A percentile compares a stretch with the other conserved stretches of the same genome.
These are phyloP conservation scores for Lantana camara DNA, from an alignment of 257 asterid species.

Conservation along the genomic window DNA sequence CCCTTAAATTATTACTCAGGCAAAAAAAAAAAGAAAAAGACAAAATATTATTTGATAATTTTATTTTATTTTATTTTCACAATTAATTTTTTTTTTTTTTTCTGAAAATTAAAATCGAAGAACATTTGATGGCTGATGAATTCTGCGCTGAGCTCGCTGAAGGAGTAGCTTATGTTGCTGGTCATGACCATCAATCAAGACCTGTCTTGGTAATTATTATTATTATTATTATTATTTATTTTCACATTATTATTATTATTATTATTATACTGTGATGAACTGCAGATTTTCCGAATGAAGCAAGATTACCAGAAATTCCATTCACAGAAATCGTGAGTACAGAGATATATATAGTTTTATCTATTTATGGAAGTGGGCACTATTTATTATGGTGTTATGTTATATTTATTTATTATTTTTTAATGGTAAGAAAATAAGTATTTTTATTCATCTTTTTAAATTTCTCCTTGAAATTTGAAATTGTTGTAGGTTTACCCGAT, in stretches of 20 bases:
- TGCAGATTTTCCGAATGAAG: conserved; percentile 76
- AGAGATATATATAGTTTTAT: conserved; percentile 1
- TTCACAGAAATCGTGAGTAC: conserved; percentile 61
- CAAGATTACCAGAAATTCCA: conserved; percentile 80
- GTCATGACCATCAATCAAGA: conserved; percentile 71
- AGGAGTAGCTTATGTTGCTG: conserved; percentile 86
- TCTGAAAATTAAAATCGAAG: conserved; percentile 51
- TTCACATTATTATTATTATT: not conserved
- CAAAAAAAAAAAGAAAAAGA: not conserved
- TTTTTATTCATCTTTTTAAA: not conserved
- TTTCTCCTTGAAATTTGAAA: not conserved
- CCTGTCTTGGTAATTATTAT: conserved; percentile 69
- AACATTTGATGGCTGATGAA: conserved; percentile 80
- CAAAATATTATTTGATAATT: not conserved
- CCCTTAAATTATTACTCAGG: not conserved
- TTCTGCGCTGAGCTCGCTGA: conserved; percentile 84
- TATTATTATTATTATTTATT: not conserved
- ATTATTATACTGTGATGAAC: not conserved
- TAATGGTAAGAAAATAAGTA: not conserved
- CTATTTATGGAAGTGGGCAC: not conserved
- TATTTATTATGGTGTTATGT: not conserved
- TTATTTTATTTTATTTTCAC: not conserved
- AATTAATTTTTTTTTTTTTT: not conserved
- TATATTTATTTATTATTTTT: not conserved
- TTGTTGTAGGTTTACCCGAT: conserved; percentile 60